Conservation (phyloP, 345 rosid genomes). For the Eucalyptus paniculata region DNA sequence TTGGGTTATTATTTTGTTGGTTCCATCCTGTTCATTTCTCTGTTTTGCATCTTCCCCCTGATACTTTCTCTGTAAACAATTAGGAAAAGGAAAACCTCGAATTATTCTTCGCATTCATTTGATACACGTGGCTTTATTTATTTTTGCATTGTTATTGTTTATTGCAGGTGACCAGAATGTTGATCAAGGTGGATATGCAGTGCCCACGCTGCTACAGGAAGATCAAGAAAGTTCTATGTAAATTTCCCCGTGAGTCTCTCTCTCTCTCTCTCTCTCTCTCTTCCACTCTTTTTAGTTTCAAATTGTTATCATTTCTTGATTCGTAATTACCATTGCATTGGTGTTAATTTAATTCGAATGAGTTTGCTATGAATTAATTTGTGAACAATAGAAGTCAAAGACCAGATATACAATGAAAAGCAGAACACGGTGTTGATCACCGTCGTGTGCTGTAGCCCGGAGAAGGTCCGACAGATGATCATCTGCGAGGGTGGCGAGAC, state of each 20-base stretch:
- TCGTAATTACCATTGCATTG: neutral
- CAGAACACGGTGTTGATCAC: constrained; percentile 47
- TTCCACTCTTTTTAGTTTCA: neutral
- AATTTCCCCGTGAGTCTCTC: constrained; percentile 55
- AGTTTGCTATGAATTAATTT: constrained; percentile 5
- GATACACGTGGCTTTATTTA: neutral
- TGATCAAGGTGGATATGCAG: constrained; percentile 8
- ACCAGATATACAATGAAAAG: constrained; percentile 59
- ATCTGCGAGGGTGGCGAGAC: neutral
- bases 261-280: neutral
- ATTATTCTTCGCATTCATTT: neutral
- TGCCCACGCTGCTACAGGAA: constrained; percentile 58
- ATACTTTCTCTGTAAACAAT: neutral
- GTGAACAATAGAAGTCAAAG: constrained; percentile 57
- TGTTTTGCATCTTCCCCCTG: neutral
- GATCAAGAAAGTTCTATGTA: constrained; percentile 61
- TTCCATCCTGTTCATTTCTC: neutral
- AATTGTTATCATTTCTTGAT: neutral
- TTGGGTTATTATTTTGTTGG: neutral
- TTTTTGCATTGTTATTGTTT: neutral
- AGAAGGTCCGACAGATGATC: constrained; percentile 23
- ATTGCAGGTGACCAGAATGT: neutral
- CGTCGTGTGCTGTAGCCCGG: constrained; percentile 75
- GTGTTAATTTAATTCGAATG: neutral
- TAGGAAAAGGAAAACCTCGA: neutral